Percentiles rank a stretch among this genome's conserved stretches.
These are phyloP conservation scores for Ilex paraguariensis DNA, from an alignment of 305 asterid species.

Conservation along the genomic window DNA sequence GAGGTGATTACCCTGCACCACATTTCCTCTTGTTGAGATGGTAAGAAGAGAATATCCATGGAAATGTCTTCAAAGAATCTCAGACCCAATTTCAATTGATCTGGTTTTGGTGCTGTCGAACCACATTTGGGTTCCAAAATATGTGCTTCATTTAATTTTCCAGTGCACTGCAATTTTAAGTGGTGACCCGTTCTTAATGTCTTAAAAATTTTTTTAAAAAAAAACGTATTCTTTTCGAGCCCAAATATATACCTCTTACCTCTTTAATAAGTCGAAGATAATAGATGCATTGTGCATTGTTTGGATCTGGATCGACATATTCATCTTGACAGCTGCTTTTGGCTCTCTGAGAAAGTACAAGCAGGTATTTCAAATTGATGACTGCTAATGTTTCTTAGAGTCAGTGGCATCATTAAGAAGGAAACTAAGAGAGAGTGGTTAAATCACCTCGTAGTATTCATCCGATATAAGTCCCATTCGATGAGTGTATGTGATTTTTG, in stretches of 20 bases:
- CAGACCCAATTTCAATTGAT: no score
- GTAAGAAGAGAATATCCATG: constrained; percentile 9
- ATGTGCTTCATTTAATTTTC: no score
- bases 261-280: constrained; percentile 26
- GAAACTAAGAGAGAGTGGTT: background rate
- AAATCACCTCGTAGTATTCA: constrained; percentile 43
- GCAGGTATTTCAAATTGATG: background rate
- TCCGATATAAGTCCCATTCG: constrained; percentile 55
- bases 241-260: constrained; percentile 20
- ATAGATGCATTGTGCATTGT: constrained; percentile 23
- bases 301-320: constrained; percentile 34
- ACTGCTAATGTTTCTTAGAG: background rate
- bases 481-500: constrained; percentile 42
- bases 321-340: constrained; percentile 37
- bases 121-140: background rate
- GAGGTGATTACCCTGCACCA: constrained; percentile 32
- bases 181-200: background rate
- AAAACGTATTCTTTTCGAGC: background rate
- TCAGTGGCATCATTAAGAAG: background rate
- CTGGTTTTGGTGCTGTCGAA: background rate
- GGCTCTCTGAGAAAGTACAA: constrained; percentile 27
- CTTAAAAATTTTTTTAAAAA: no score
- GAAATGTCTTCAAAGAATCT: constrained; percentile 10
- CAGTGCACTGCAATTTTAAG: background rate
- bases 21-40: constrained; percentile 14